Evolutionary conservation across 2,329 filamentous ascomycete species (phyloP), one percentile per base, ranked within the genome.

Genomic region (Cryphonectria carpinicola): DNA sequence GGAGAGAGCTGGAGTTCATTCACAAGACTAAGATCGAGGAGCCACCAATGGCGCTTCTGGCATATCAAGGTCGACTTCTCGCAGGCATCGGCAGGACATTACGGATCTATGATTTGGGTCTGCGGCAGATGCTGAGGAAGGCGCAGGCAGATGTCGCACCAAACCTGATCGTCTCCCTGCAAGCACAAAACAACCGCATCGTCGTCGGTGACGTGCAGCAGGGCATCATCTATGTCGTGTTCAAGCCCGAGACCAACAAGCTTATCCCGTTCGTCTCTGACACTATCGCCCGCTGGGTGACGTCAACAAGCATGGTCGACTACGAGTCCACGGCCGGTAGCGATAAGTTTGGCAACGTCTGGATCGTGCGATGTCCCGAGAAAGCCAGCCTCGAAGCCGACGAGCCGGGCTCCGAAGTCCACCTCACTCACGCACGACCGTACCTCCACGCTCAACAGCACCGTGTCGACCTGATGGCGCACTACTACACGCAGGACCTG

Each of bases 271-370:
- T 99, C 77, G 93, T 89, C 25, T 96, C 99, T 78, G 96, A 99
- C 79, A 92, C 91, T 8, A 88, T 98, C 72, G 87, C 94, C 66
- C 90, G 96, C 43, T 98, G 95, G 93, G 97, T 94, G 1, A 97
- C 94, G 0, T 93, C 93, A 75, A 92, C 93, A 0, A 88, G 94
- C 3, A 97, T 99, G 94, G 91, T 98, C 1, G 96, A 99, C 81
- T 99, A 99, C 80, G 96, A 99, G 79, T 97, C 96, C 1, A 90
- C 93, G 35, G 95, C 94, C 3, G 96, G 95, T 49, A 95, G 95
- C 49, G 96, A 99, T 83, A 98, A 98, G 79, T 99, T 99, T 75
- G 97, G 96, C 72, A 99, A 99, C 77, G 82, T 99, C 22, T 99
- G 94, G 91, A 88, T 99, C 61, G 86, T 99, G 41, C 92, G 96